Evolutionary conservation across 1,139 yeast species (phyloP).

Genomic region (Candida sanyaensis): DNA sequence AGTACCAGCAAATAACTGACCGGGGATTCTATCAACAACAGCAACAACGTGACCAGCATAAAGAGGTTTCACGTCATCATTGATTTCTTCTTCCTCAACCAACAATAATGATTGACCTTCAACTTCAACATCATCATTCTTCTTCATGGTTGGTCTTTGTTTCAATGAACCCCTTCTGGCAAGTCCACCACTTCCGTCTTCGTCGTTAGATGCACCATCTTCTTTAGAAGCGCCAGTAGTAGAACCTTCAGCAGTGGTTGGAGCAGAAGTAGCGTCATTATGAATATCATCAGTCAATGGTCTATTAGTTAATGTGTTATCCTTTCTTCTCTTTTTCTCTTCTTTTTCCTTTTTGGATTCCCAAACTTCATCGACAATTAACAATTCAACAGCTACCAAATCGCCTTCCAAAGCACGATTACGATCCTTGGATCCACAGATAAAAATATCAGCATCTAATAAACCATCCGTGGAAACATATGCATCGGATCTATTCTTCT

Average conservation of each 20-base stretch:
- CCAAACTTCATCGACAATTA: constrained; percentile 98
- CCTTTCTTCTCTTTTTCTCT: constrained; percentile 94
- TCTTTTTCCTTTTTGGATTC: constrained; percentile 94
- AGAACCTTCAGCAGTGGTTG: constrained; percentile 21
- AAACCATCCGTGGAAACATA: constrained; percentile 96
- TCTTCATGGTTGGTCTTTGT: constrained; percentile 97
- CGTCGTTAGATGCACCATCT: constrained; percentile 20
- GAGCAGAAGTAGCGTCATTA: constrained; percentile 66
- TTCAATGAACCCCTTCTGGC: constrained; percentile 89
- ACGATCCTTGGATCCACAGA: constrained; percentile 98
- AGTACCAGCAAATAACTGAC: constrained; percentile 93
- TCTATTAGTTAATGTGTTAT: constrained; percentile 44
- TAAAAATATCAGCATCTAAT: constrained; percentile 93
- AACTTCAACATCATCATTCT: constrained; percentile 96
- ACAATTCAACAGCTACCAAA: constrained; percentile 88
- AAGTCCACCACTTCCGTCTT: constrained; percentile 35
- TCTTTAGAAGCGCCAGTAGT: constrained; percentile 20
- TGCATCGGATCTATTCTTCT: constrained; percentile 95
- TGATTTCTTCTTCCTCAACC: constrained; percentile 94
- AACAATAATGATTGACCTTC: constrained; percentile 92
- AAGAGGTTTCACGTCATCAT: constrained; percentile 88
- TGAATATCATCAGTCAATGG: constrained; percentile 62
- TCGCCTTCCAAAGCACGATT: constrained; percentile 97
- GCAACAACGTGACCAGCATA: constrained; percentile 87
- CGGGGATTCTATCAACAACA: constrained; percentile 80